Percentiles rank a stretch among this genome's conserved stretches.
phyloP scores from a whole-genome alignment of 2,329 filamentous ascomycete species.

The Cryphonectria parasitica region DNA sequence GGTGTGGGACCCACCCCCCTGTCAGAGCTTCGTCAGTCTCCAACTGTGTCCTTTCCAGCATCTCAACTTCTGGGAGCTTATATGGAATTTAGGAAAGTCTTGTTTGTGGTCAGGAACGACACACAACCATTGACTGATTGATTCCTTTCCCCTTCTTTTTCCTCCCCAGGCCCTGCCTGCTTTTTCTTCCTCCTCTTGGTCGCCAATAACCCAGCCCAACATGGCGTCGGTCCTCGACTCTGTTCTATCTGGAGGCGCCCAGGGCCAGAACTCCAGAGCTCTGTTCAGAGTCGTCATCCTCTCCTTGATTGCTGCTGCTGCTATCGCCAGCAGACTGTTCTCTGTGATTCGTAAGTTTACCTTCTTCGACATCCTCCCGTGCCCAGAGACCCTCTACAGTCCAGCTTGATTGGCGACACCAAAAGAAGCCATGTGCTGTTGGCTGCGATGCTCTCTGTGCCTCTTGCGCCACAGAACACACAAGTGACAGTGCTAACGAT shows the following conservation, averaged over 20 bases:
- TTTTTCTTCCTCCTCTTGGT: conserved; percentile 20
- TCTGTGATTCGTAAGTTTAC: conserved; percentile 86
- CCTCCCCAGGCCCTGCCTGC: conserved; percentile 30
- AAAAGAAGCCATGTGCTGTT: neutral
- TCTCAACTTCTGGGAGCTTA: conserved; percentile 17
- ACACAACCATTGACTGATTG: conserved; percentile 19
- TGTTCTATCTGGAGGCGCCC: conserved; percentile 75
- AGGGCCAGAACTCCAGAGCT: conserved; percentile 79
- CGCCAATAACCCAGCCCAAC: conserved; percentile 42
- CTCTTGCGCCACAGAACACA: neutral
- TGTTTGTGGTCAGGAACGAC: conserved; percentile 17
- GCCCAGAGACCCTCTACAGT: neutral
- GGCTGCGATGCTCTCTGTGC: neutral
- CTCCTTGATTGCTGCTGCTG: conserved; percentile 85
- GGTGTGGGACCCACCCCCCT: conserved; percentile 18
- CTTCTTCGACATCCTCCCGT: neutral
- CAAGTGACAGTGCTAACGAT: conserved; percentile 38
- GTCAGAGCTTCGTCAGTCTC: conserved; percentile 24
- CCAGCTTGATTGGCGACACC: neutral
- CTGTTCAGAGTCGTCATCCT: conserved; percentile 90
- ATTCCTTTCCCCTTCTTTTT: conserved; percentile 16
- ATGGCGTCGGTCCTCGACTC: conserved; percentile 53
- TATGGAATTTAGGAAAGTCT: conserved; percentile 17
- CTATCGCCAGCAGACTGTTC: conserved; percentile 92
- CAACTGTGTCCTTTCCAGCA: conserved; percentile 35